Evolutionary conservation across 768 basidiomycete species (phyloP), one percentile per base, ranked within the genome.

Genomic region (Floccularia luteovirens): DNA sequence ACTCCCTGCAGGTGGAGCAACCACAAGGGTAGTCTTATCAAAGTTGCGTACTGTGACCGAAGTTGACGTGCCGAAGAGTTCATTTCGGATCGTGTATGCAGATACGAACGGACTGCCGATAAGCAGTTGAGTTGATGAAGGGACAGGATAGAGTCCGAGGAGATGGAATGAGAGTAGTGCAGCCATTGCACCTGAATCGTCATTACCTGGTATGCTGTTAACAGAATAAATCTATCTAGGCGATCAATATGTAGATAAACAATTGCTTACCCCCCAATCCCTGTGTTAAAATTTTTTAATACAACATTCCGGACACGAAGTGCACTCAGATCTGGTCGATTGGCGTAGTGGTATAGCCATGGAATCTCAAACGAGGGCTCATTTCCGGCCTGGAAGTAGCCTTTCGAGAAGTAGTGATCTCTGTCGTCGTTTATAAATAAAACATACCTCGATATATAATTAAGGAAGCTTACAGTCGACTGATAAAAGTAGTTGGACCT

Each of bases 131-230:
- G 53, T 62, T 2, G 70, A 66, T 2, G 68, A 47, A 2, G 64
- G 60, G 21, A 74, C 70, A 11, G 73, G 73, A 46, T 74, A 75
- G 24, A 75, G 53, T 0, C 73, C 73, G 12, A 74, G 54, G 32
- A 74, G 53, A 48, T 74, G 70, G 62, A 74, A 75, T 5, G 59
- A 57, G 10, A 73, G 63, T 14, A 73, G 61, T 5, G 69, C 52
- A 0, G 70, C 72, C 73, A 75, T 75, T 6, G 73, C 73, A 17
- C 67, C 73, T 3, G 67, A 69, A 48, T 74, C 71, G 44, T 74
- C 72, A 43, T 74, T 74, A 2, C 71, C 71, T 2, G 72, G 72
- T 21, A 74, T 62, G 24, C 70, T 64, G 27, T n/a, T 21, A 38
- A 30, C 5, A 21, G 19, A 12, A 39, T 34, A 20, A 22, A 40